These are phyloP conservation scores for Mycena epipterygia DNA, from an alignment of 768 basidiomycete genomes.

Conservation along the genomic window DNA sequence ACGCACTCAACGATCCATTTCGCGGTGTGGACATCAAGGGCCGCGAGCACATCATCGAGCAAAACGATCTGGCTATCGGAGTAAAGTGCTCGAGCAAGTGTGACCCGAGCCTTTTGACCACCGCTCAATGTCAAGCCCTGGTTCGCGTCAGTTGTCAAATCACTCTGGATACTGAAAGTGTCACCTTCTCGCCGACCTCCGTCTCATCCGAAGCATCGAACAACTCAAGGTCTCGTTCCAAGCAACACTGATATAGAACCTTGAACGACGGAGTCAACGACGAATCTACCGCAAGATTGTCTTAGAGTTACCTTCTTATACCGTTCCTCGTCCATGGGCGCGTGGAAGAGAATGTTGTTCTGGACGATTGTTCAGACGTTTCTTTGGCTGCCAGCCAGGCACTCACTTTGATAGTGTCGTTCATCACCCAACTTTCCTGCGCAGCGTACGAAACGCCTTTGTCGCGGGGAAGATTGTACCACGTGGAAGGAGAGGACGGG, in stretches of 20 bases:
- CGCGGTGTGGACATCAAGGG: constrained; percentile 82
- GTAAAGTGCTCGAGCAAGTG: constrained; percentile 62
- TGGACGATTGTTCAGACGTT: constrained; percentile 32
- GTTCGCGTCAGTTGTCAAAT: background rate
- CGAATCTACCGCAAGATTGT: too few relatives aligned
- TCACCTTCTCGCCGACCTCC: constrained; percentile 80
- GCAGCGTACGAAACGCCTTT: constrained; percentile 84
- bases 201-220: constrained; percentile 78
- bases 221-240: constrained; percentile 79
- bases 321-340: too few relatives aligned
- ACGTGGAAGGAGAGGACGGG: constrained; percentile 65
- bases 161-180: constrained; percentile 51
- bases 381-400: background rate
- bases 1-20: constrained; percentile 76
- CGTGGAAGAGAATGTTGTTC: constrained; percentile 90
- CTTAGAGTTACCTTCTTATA: too few relatives aligned
- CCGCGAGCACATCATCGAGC: constrained; percentile 80
- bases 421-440: constrained; percentile 90
- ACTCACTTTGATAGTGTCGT: constrained; percentile 76
- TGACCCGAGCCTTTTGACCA: constrained; percentile 63
- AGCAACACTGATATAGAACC: constrained; percentile 79
- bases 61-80: constrained; percentile 72
- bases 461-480: constrained; percentile 77
- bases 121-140: constrained; percentile 47
- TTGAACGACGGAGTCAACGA: too few relatives aligned